Evolutionary conservation across 1,139 yeast species (phyloP).

Genomic region (Pichia sp.): DNA sequence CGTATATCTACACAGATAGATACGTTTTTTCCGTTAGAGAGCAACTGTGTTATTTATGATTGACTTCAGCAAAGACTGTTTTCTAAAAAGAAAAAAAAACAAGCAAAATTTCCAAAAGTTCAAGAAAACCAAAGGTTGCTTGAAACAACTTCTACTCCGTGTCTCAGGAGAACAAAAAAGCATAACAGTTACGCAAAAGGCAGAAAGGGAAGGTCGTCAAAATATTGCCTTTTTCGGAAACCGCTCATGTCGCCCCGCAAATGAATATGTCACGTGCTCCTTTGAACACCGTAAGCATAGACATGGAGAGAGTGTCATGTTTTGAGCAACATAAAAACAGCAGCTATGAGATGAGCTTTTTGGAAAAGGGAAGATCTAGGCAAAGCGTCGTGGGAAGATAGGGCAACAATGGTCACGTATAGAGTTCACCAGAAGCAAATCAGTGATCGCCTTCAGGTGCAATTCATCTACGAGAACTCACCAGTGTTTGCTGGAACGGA

Average conservation of each 20-base stretch:
- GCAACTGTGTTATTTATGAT: not conserved
- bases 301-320: not conserved
- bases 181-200: not conserved
- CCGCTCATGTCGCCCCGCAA: not conserved
- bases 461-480: slow-evolving; percentile 31
- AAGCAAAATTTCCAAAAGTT: too few relatives aligned
- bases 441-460: slow-evolving; percentile 26
- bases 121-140: too few relatives aligned
- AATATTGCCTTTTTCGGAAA: slow-evolving; percentile 1
- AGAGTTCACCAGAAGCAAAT: slow-evolving; percentile 27
- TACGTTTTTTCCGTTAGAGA: not conserved
- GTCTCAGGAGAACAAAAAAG: too few relatives aligned
- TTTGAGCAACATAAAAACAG: not conserved
- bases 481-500: slow-evolving; percentile 35
- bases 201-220: not conserved
- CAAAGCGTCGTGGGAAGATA: not conserved
- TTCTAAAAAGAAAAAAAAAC: not conserved
- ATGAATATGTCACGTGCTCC: not conserved
- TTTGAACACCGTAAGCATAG: not conserved
- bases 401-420: slow-evolving; percentile 25
- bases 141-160: too few relatives aligned
- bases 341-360: not conserved
- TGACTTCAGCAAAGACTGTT: not conserved
- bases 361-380: too few relatives aligned
- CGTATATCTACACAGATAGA: not conserved